These are phyloP conservation scores for Oryza punctata DNA, from an alignment of 176 grass and related monocot species.

Conservation along the genomic window DNA sequence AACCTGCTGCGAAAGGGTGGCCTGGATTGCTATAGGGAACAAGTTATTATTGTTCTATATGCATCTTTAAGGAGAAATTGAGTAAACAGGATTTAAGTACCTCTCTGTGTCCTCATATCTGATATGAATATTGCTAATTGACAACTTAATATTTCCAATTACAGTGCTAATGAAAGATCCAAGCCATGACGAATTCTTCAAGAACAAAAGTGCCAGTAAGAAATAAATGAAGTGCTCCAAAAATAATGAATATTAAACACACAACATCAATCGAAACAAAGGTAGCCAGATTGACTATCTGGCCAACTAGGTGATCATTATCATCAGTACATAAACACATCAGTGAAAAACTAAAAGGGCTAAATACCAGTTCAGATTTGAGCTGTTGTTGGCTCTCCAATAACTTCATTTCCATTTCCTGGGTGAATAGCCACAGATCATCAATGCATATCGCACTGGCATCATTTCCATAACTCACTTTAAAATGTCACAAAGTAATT, in stretches of 20 bases:
- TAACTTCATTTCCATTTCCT: constrained; percentile 96
- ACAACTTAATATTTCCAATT: constrained; percentile 95
- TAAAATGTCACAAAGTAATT: constrained; percentile 30
- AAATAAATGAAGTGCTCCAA: constrained; percentile 14
- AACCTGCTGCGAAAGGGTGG: constrained; percentile 84
- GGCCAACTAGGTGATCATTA: constrained; percentile 21
- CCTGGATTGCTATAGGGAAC: constrained; percentile 90
- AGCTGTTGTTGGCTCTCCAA: constrained; percentile 85
- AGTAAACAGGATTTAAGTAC: constrained; percentile 56
- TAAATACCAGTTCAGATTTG: constrained; percentile 77
- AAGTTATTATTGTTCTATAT: constrained; percentile 39
- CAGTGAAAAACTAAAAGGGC: background rate
- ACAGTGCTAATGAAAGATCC: constrained; percentile 91
- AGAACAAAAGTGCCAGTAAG: constrained; percentile 29
- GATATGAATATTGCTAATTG: constrained; percentile 93
- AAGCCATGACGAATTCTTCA: constrained; percentile 91
- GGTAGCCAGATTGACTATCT: constrained; percentile 24
- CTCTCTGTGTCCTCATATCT: constrained; percentile 95
- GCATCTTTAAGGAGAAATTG: constrained; percentile 19
- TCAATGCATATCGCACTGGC: constrained; percentile 2
- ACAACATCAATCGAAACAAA: constrained; percentile 17
- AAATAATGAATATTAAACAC: constrained; percentile 6
- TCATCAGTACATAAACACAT: constrained; percentile 5
- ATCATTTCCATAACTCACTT: constrained; percentile 32
- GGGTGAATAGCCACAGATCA: constrained; percentile 35